These are phyloP conservation scores for Physcia stellaris DNA, from an alignment of 495 filamentous ascomycete species.

Conservation along the genomic window DNA sequence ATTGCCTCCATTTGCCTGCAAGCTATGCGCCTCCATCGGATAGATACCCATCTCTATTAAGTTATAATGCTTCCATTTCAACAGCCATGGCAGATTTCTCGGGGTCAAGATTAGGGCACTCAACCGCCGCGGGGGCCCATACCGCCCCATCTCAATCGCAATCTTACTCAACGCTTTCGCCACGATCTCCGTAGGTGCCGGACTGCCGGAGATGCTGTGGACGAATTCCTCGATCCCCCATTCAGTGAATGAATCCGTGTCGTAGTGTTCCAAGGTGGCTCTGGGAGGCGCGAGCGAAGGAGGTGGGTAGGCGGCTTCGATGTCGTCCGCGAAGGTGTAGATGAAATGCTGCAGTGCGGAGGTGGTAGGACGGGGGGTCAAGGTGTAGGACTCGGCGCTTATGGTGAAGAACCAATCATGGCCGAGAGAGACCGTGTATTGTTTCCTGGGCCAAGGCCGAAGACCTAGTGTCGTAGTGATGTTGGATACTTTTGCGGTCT, in stretches of 20 bases:
- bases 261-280: not conserved
- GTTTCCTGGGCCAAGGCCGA: too few relatives aligned
- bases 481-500: too few relatives aligned
- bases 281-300: not conserved
- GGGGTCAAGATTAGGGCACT: not conserved
- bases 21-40: too few relatives aligned
- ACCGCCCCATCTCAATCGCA: not conserved
- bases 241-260: not conserved
- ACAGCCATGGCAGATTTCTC: too few relatives aligned
- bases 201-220: not conserved
- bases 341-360: not conserved
- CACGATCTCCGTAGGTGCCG: not conserved
- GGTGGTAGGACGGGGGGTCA: not conserved
- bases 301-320: not conserved
- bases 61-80: too few relatives aligned
- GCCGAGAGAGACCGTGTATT: too few relatives aligned
- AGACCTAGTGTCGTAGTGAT: too few relatives aligned
- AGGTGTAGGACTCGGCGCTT: not conserved
- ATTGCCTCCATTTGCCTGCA: too few relatives aligned
- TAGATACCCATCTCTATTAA: too few relatives aligned
- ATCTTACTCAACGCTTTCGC: not conserved
- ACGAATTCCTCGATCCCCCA: not conserved
- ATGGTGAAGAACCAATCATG: not conserved
- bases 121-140: not conserved
- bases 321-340: not conserved